phyloP scores from a whole-genome alignment of 495 filamentous ascomycete species.

The Usnea hakonensis region DNA sequence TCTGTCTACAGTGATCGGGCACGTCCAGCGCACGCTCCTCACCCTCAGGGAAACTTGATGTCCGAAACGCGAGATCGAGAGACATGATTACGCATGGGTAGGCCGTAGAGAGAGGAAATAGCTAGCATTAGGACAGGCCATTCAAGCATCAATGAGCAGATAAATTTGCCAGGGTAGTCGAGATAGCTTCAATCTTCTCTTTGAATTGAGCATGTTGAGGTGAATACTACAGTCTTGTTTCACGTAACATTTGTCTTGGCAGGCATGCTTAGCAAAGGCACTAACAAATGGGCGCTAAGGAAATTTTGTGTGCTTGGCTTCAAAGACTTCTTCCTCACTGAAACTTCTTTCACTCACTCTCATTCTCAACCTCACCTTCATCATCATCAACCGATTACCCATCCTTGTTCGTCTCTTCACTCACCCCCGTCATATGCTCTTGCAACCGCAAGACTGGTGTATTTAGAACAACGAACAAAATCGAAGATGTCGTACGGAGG shows the following conservation, averaged over 20 bases:
- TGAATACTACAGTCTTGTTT: too few species aligned
- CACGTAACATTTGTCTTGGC: background rate
- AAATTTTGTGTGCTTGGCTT: slow-evolving; percentile 12
- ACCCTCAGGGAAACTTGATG: too few species aligned
- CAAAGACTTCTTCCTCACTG: background rate
- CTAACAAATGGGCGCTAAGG: slow-evolving; percentile 5
- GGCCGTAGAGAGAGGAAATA: background rate
- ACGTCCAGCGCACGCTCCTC: background rate
- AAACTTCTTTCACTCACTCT: background rate
- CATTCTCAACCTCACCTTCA: background rate
- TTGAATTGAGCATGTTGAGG: too few species aligned
- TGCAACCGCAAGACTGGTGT: background rate
- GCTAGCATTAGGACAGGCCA: background rate
- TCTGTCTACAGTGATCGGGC: background rate
- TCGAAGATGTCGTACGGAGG: slow-evolving; percentile 65
- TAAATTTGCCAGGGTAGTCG: too few species aligned
- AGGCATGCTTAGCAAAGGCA: background rate
- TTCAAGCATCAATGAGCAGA: too few species aligned
- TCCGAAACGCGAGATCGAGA: too few species aligned
- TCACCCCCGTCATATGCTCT: background rate
- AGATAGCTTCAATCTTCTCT: too few species aligned
- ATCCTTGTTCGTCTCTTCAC: background rate
- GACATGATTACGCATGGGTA: too few species aligned
- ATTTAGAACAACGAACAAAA: background rate
- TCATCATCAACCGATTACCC: background rate